A percentile compares a stretch with the other conserved stretches of the same genome.
Evolutionary conservation across 2,329 filamentous ascomycete species (phyloP).

Genomic region (Fusarium nurragi): DNA sequence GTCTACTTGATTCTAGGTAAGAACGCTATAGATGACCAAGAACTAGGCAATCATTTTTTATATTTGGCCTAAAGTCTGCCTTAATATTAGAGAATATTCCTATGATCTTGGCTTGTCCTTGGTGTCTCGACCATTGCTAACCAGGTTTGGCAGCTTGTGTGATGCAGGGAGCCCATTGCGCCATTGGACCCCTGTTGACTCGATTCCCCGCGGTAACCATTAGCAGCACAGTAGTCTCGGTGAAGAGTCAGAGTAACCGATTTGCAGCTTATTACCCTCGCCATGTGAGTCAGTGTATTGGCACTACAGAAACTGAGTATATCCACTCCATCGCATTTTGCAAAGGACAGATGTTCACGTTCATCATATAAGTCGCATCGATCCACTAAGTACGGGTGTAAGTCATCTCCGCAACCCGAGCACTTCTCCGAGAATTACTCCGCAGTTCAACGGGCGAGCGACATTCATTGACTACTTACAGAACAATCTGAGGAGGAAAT

Average conservation of each 20-base stretch:
- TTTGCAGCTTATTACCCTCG: not conserved
- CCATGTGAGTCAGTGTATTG: not conserved
- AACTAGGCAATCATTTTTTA: no score
- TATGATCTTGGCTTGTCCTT: not conserved
- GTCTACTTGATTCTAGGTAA: not conserved
- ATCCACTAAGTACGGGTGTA: not conserved
- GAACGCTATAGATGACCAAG: no score
- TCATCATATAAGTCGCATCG: not conserved
- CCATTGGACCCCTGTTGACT: slow-evolving; percentile 24
- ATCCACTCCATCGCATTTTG: not conserved
- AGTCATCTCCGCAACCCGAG: slow-evolving; percentile 14
- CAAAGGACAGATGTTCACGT: not conserved
- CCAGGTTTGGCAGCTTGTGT: slow-evolving; percentile 1
- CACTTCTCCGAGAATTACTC: slow-evolving; percentile 42
- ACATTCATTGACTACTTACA: not conserved
- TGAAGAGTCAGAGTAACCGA: not conserved
- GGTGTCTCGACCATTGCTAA: not conserved
- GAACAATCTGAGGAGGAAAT: not conserved
- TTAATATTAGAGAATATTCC: not conserved
- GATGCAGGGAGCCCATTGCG: slow-evolving; percentile 25
- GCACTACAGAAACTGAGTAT: not conserved
- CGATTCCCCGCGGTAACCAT: not conserved
- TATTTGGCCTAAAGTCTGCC: not conserved
- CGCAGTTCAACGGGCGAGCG: not conserved
- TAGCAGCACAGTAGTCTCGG: not conserved